Evolutionary conservation across 2,329 filamentous ascomycete genomes (phyloP), one percentile per base, ranked within the genome.

Genomic region (Rosellinia necatrix): DNA sequence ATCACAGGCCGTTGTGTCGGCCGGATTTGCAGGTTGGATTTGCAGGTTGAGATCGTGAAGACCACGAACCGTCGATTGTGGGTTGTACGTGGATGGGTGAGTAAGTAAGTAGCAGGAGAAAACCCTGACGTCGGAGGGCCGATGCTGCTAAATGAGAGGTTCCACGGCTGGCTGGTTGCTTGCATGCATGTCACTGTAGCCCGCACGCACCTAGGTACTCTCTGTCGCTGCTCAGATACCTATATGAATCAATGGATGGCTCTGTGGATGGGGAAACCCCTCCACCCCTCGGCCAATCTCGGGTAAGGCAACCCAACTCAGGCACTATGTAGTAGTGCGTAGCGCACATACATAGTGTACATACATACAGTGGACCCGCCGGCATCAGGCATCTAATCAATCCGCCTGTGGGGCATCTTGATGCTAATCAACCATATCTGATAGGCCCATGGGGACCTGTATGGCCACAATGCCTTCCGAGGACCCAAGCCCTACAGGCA

Each of bases 201-300:
- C n/a, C n/a, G n/a, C n/a, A n/a, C n/a, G n/a, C n/a, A n/a, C n/a
- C n/a, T n/a, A n/a, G n/a, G n/a, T n/a, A n/a, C n/a, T n/a, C n/a
- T n/a, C n/a, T n/a, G n/a, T n/a, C n/a, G n/a, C n/a, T n/a, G n/a
- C 41, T 21, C 17, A 17, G 30, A 13, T 32, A 32, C 30, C 2
- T 15, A 12, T 35, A 35, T 17, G 13, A n/a, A n/a, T n/a, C n/a
- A n/a, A n/a, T n/a, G n/a, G n/a, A 6, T 17, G 32, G 4, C 13
- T 35, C 17, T 15, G n/a, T 15, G 17, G 15, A 15, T 13, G n/a
- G n/a, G n/a, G 30, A 15, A 24, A 42, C 37, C 43, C 42, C 25
- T 32, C 52, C 37, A 42, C n/a, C 32, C 49, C 53, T 67, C 64
- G 64, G 64, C 64, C 64, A 66, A 66, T 67, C 53, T 63, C 65